Conservation (phyloP, 352 stramenopile species). For the Phytophthora constricta region DNA sequence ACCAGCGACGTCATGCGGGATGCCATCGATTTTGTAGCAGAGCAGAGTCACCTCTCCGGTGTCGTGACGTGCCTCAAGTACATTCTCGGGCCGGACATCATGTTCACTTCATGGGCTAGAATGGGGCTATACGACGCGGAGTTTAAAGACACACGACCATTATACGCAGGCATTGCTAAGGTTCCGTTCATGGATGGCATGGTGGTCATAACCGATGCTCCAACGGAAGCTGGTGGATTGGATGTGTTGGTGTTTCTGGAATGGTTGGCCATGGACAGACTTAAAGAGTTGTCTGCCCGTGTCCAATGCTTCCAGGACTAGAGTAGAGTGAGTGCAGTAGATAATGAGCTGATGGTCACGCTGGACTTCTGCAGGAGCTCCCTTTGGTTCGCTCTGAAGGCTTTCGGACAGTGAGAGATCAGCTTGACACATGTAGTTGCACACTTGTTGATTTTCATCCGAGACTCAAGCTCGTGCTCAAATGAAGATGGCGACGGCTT, state of each 20-base stretch:
- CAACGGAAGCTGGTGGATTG: neutral
- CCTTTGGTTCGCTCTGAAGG: too few species aligned
- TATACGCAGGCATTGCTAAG: constrained; percentile 8
- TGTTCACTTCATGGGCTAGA: constrained; percentile 18
- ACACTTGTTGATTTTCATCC: too few species aligned
- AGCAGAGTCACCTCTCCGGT: neutral
- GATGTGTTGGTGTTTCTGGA: constrained; percentile 7
- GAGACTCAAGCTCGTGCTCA: too few species aligned
- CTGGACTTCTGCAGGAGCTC: too few species aligned
- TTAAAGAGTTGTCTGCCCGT: constrained; percentile 15
- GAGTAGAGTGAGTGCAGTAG: too few species aligned
- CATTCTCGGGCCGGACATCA: constrained; percentile 21
- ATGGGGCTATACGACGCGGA: constrained; percentile 22
- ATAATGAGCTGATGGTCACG: too few species aligned
- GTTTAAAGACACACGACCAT: constrained; percentile 6
- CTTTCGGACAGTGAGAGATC: too few species aligned
- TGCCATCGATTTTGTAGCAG: constrained; percentile 4
- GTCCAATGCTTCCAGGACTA: too few species aligned
- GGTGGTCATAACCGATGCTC: constrained; percentile 5
- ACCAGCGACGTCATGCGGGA: constrained; percentile 4
- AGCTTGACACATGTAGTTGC: too few species aligned
- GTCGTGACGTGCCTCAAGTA: constrained; percentile 7
- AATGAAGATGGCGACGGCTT: too few species aligned
- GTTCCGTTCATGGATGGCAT: constrained; percentile 22
- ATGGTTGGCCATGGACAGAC: constrained; percentile 1